phyloP scores from a whole-genome alignment of 345 rosid species.

The Psidium friedrichsthalianum region DNA sequence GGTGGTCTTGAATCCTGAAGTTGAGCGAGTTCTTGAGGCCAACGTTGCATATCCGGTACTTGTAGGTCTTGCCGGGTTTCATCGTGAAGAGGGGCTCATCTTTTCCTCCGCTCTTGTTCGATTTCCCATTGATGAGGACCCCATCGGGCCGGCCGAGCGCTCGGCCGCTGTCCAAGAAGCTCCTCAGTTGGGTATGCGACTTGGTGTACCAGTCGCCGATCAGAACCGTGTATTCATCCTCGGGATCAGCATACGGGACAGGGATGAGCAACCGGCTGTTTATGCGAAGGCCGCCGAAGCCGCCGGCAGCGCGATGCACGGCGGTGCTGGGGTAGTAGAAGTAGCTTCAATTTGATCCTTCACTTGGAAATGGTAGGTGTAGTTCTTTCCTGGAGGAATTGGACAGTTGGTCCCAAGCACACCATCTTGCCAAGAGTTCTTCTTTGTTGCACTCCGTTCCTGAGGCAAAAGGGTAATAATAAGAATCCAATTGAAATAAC shows the following conservation, averaged over 20 bases:
- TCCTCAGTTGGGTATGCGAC: constrained; percentile 4
- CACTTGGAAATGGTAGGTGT: constrained; percentile 21
- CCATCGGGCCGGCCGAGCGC: constrained; percentile 13
- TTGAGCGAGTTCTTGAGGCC: constrained; percentile 19
- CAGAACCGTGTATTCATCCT: constrained; percentile 21
- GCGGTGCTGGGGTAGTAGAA: constrained; percentile 13
- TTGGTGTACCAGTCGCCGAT: constrained; percentile 18
- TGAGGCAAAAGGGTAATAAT: neutral
- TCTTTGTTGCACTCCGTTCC: constrained; percentile 23
- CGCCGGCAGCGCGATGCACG: constrained; percentile 15
- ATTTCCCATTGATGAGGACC: constrained; percentile 17
- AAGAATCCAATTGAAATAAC: neutral
- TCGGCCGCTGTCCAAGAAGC: constrained; percentile 15
- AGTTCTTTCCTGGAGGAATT: constrained; percentile 16
- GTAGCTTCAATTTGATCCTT: constrained; percentile 24
- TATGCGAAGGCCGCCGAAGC: constrained; percentile 20
- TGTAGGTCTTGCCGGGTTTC: constrained; percentile 23
- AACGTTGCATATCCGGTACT: constrained; percentile 17
- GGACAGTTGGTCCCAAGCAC: constrained; percentile 20
- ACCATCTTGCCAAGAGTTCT: constrained; percentile 23
- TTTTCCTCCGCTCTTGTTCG: constrained; percentile 1
- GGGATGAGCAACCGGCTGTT: constrained; percentile 21
- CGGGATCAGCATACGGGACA: constrained; percentile 17
- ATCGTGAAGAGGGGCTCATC: constrained; percentile 18
- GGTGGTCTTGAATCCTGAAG: constrained; percentile 19